Evolutionary conservation across 345 rosid species (phyloP).

Genomic region (Toxicodendron radicans): DNA sequence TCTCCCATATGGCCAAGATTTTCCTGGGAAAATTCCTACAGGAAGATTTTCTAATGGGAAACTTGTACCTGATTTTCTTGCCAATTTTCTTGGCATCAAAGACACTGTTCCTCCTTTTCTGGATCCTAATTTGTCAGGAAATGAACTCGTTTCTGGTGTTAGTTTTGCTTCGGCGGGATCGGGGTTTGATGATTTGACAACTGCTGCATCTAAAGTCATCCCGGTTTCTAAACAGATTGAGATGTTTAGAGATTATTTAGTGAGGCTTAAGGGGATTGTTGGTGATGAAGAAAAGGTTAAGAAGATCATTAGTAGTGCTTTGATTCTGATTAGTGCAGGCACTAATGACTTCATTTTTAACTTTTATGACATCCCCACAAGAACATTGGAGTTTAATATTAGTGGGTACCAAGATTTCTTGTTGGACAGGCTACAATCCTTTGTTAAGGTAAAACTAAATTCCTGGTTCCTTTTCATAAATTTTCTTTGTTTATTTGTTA

Average conservation of each 20-base stretch:
- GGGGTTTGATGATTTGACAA: constrained; percentile 50
- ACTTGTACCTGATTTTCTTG: constrained; percentile 49
- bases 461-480: too few relatives aligned
- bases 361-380: constrained; percentile 41
- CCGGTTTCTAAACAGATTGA: constrained; percentile 43
- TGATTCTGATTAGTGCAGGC: constrained; percentile 61
- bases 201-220: constrained; percentile 19
- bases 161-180: constrained; percentile 49
- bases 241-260: constrained; percentile 37
- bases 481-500: too few relatives aligned
- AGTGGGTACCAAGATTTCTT: constrained; percentile 54
- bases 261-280: constrained; percentile 32
- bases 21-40: constrained; percentile 35
- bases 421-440: constrained; percentile 25
- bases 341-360: constrained; percentile 55
- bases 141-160: constrained; percentile 41
- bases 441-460: constrained; percentile 42
- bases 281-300: constrained; percentile 41
- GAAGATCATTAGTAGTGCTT: constrained; percentile 37
- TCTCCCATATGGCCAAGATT: constrained; percentile 47
- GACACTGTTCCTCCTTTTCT: constrained; percentile 46
- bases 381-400: constrained; percentile 34
- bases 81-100: constrained; percentile 37
- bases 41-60: constrained; percentile 60
- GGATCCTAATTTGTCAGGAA: constrained; percentile 32